These are phyloP conservation scores for Cutaneotrichosporon dermatis DNA, from an alignment of 1,284 basidiomycete species.

Conservation along the genomic window DNA sequence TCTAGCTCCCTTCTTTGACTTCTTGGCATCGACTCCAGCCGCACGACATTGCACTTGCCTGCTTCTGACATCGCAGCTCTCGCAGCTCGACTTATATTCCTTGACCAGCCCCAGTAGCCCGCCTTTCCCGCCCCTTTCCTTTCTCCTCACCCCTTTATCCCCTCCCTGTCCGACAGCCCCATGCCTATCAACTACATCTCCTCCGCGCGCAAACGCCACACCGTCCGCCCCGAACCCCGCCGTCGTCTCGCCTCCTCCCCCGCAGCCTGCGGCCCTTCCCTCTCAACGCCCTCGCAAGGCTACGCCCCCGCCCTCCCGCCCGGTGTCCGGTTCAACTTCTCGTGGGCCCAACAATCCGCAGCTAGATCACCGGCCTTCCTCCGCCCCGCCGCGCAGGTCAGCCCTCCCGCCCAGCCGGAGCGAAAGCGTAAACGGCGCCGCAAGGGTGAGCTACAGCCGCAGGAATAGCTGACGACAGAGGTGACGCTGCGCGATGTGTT, in stretches of 20 bases:
- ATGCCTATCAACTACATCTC: constrained; percentile 9
- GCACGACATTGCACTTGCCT: too few relatives aligned
- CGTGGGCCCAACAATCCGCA: not conserved
- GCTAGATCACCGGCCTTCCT: not conserved
- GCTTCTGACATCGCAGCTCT: too few relatives aligned
- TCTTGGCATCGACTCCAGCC: too few relatives aligned
- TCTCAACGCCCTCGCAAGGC: not conserved
- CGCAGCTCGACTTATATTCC: too few relatives aligned
- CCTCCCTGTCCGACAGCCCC: too few relatives aligned
- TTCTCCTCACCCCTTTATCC: not conserved
- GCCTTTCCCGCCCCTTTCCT: too few relatives aligned
- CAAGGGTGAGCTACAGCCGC: not conserved
- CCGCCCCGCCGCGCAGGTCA: not conserved
- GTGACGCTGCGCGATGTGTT: not conserved
- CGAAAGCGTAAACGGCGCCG: not conserved
- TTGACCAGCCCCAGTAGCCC: too few relatives aligned
- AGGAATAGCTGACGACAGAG: not conserved
- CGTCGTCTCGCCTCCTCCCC: not conserved
- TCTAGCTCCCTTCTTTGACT: too few relatives aligned
- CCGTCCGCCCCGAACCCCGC: not conserved
- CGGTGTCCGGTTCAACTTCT: not conserved
- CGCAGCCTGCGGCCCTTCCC: too few relatives aligned
- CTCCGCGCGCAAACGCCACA: constrained; percentile 3
- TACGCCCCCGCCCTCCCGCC: not conserved
- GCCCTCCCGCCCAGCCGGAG: not conserved